phyloP scores from a whole-genome alignment of 345 rosid genomes.

The Acer negundo region DNA sequence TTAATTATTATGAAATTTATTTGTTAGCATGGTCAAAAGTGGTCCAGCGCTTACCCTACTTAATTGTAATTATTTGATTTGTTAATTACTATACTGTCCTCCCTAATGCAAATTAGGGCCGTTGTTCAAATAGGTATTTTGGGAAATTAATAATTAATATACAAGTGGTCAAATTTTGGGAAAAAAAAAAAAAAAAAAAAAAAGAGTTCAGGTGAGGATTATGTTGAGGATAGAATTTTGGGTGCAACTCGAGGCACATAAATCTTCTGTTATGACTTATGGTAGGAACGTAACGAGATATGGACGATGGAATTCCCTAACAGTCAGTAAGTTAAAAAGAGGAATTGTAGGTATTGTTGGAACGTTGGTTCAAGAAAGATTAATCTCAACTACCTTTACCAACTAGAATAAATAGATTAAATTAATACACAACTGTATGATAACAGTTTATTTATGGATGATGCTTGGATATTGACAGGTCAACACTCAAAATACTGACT shows the following conservation, averaged over 20 bases:
- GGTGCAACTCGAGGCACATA: neutral
- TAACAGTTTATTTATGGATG: no score
- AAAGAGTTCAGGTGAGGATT: no score
- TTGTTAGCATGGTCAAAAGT: neutral
- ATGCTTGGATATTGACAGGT: no score
- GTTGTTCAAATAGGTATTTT: slow-evolving; percentile 7
- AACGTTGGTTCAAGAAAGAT: slow-evolving; percentile 29
- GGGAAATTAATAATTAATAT: no score
- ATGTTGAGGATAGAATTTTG: no score
- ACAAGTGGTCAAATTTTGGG: no score
- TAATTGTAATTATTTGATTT: neutral
- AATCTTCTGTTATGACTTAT: no score
- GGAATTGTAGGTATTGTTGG: slow-evolving; percentile 36
- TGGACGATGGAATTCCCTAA: neutral
- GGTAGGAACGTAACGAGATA: no score
- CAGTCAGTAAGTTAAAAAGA: slow-evolving; percentile 16
- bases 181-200: no score
- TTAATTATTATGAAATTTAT: no score
- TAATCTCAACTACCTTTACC: neutral
- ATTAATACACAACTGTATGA: neutral
- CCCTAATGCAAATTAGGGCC: neutral
- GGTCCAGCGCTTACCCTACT: neutral
- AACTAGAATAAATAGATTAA: neutral
- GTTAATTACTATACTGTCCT: neutral
- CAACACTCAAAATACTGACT: no score